Base-by-base conservation (phyloP, 108 stramenopile species). In the Cyclotella sp. region DNA sequence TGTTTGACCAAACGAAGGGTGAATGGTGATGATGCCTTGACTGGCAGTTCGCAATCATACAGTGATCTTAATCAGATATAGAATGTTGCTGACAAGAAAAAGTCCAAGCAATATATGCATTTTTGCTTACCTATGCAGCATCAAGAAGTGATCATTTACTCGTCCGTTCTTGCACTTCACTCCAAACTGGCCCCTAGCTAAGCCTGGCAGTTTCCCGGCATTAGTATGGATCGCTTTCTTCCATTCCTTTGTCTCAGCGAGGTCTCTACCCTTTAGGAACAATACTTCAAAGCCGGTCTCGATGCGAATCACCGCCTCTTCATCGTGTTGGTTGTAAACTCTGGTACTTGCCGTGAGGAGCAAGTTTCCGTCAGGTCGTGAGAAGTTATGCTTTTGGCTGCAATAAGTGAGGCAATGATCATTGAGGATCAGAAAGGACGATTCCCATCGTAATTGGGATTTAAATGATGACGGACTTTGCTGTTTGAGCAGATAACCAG, bases 401-500 rank as follows among this genome's bases (percentile, higher is more conserved):
- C 77, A 78, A 55, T 66, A 78, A 34, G 64, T 72, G 26, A 78
- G 54, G 21, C 49, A 66, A 29, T 78, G 77, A 67, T 72, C 70
- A 19, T 78, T 78, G 44, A 78, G 70, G 61, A 78, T 70, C n/a
- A 78, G 26, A 43, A 78, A 78, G 30, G 27, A 69, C 3, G 77
- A 72, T 49, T 58, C 70, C 77, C 77, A 78, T 29, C 44, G 41
- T 3, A 27, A 64, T 14, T 72, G 19, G 39, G 43, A 43, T 49
- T 45, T 78, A 41, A 52, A 30, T 30, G 44, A 42, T 22, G 67
- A 71, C 4, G 62, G 22, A 42, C 44, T 55, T 39, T 66, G 77
- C n/a, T 57, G 70, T 64, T 78, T 78, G 41, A 78, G 57, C 70
- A 78, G 30, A 27, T 66, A 78, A 21, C 77, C 77, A 16, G 70